phyloP scores from a whole-genome alignment of 129 eudicot genomes.

The Pulicaria dysenterica region DNA sequence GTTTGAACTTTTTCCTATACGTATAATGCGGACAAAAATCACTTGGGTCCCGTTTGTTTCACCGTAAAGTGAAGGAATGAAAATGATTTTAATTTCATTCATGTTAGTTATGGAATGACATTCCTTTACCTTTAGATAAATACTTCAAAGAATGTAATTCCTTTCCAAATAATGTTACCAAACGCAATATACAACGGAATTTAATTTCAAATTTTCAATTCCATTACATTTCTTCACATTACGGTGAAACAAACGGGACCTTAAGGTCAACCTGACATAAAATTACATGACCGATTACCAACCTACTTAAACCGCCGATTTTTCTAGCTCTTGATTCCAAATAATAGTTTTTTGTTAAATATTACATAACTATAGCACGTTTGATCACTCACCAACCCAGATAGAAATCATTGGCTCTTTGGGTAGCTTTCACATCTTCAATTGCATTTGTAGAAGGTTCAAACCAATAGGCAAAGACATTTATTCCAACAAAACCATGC shows the following conservation, averaged over 20 bases:
- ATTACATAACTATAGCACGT: not conserved
- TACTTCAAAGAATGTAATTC: no score
- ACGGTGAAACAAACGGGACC: no score
- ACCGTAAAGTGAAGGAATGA: no score
- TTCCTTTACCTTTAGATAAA: no score
- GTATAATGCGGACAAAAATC: not conserved
- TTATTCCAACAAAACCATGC: conserved; percentile 64
- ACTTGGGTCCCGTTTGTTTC: no score
- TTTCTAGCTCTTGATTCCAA: not conserved
- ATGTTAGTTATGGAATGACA: no score
- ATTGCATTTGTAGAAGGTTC: conserved; percentile 49
- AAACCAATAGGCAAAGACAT: conserved; percentile 39
- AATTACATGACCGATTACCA: not conserved
- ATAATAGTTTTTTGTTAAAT: conserved; percentile 7
- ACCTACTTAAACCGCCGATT: not conserved
- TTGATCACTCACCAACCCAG: conserved; percentile 65
- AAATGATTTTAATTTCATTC: no score
- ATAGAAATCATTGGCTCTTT: conserved; percentile 62
- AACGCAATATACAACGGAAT: no score
- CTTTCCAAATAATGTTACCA: no score
- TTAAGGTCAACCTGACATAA: not conserved
- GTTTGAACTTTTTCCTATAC: no score
- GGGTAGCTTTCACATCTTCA: conserved; percentile 55
- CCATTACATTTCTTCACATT: no score
- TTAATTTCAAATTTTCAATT: no score